Evolutionary conservation across 129 eudicot species (phyloP), one percentile per base, ranked within the genome.

Genomic region (Helianthus tuberosus): DNA sequence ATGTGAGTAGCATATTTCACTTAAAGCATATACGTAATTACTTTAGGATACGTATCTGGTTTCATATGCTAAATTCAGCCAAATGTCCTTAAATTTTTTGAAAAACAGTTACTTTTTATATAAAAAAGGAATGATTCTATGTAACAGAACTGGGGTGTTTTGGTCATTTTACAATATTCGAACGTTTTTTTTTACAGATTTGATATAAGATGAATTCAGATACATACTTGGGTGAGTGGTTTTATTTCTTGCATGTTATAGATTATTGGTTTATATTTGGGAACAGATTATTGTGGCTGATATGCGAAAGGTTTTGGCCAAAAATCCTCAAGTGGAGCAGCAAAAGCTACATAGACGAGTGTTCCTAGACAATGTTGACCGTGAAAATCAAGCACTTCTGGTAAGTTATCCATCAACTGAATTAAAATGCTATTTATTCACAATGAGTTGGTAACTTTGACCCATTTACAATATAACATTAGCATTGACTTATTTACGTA

Each of bases 271-370:
- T 41, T 41, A 12, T 80, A 27, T 47, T 29, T 77, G 50, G 71
- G 69, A 16, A 62, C 89, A 90, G 96, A 80, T 39, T 62, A 87
- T 90, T 58, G 96, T 87, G 69, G 96, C 96, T 71, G 93, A 90
- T 78, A 90, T 90, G 96, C 96, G 96, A 63, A 90, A 90, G 80
- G 93, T 90, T 87, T 77, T 90, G 84, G 88, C 96, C 6, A 90
- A 90, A 85, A 87, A 90, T 70, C 96, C 96, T 64, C 96, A 85
- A 83, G 87, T 90, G 46, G 96, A 90, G 81, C 96, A 90, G 85
- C 85, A 87, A 74, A 87, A 61, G 66, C 79, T 87, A 80, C 96
- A 87, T 79, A 85, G 96, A 39, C 84, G 96, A 76, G 88, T 90
- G 66, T 90, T 90, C 74, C 61, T 90, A 80, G 96, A 90, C 35